These are phyloP conservation scores for Yamadazyma insecticola DNA, from an alignment of 805 yeast species.

Conservation along the genomic window DNA sequence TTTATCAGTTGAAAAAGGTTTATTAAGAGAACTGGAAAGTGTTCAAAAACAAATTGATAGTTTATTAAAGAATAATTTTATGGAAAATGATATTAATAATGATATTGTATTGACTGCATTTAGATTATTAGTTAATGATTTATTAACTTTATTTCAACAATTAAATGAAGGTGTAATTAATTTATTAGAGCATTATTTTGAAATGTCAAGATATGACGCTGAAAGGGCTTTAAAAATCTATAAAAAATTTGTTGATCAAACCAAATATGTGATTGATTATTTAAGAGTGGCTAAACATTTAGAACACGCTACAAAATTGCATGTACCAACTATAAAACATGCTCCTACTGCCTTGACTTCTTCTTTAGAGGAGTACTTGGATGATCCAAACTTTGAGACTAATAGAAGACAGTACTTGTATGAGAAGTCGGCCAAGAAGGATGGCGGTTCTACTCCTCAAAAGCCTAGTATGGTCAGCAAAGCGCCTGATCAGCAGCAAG, in stretches of 20 bases:
- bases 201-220: constrained; percentile 82
- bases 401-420: constrained; percentile 75
- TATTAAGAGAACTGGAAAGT: constrained; percentile 78
- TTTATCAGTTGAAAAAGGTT: constrained; percentile 70
- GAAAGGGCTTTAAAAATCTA: constrained; percentile 81
- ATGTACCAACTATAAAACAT: constrained; percentile 93
- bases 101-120: constrained; percentile 83
- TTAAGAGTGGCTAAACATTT: constrained; percentile 85
- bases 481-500: neutral
- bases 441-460: constrained; percentile 2
- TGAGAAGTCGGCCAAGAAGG: constrained; percentile 47
- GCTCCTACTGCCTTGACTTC: constrained; percentile 92
- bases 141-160: constrained; percentile 80
- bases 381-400: constrained; percentile 78
- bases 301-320: constrained; percentile 81
- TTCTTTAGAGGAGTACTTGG: constrained; percentile 81
- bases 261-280: constrained; percentile 82
- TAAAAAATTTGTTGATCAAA: constrained; percentile 78
- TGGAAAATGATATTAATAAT: constrained; percentile 76
- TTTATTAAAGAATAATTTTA: constrained; percentile 66
- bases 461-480: neutral
- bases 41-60: constrained; percentile 79
- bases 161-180: constrained; percentile 95
- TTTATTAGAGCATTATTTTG: constrained; percentile 89
- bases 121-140: constrained; percentile 84